Conservation (phyloP, 148 eudicot genomes). For the Selenicereus undatus region DNA sequence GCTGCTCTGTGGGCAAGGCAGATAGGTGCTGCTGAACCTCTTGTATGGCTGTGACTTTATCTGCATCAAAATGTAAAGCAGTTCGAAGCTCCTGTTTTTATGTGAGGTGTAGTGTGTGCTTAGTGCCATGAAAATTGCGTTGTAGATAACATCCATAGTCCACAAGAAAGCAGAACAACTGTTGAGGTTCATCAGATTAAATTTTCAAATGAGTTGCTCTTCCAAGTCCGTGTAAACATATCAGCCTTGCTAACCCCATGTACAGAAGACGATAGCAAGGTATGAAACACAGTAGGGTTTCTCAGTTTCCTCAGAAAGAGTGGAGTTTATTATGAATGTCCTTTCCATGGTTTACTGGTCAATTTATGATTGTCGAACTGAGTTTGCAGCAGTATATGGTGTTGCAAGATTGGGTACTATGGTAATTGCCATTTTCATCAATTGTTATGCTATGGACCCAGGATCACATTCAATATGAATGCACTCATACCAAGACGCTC, state of each 20-base stretch:
- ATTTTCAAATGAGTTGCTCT: background rate
- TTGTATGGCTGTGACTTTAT: background rate
- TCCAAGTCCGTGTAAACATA: background rate
- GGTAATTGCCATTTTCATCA: no score
- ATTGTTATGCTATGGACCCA: no score
- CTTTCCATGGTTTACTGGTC: no score
- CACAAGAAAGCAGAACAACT: background rate
- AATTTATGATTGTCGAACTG: no score
- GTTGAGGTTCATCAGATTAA: background rate
- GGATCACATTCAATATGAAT: no score
- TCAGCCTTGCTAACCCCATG: background rate
- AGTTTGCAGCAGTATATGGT: no score
- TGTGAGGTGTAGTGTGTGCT: background rate
- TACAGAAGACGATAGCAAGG: background rate
- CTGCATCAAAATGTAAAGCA: background rate
- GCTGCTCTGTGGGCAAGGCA: constrained; percentile 25
- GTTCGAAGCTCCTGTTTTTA: background rate
- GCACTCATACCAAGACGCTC: no score
- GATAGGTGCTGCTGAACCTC: constrained; percentile 18
- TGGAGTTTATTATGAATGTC: no score
- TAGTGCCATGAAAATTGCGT: background rate
- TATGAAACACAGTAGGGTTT: background rate
- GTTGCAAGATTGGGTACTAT: no score
- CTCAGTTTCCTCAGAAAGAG: background rate
- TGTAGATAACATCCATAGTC: background rate